phyloP scores from a whole-genome alignment of 2,329 filamentous ascomycete species.

The Diaporthe ilicicola region DNA sequence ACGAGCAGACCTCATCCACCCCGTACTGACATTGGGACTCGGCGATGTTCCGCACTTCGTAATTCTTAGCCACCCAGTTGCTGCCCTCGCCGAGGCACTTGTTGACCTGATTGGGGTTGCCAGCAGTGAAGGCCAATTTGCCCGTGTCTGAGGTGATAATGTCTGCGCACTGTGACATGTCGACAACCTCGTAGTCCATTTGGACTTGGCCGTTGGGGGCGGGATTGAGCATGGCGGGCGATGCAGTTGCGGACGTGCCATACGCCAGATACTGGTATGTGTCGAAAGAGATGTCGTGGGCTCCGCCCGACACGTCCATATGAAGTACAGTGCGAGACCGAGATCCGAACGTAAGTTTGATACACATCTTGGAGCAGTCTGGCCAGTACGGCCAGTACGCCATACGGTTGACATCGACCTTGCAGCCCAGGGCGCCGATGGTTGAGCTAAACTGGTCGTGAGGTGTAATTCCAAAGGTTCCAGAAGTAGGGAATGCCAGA shows the following conservation, averaged over 20 bases:
- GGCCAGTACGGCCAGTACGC: constrained; percentile 66
- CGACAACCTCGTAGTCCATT: constrained; percentile 58
- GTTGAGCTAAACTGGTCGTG: constrained; percentile 66
- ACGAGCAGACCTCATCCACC: constrained; percentile 58
- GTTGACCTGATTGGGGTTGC: constrained; percentile 63
- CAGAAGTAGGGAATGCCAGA: not conserved
- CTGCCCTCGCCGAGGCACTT: constrained; percentile 53
- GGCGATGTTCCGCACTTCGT: constrained; percentile 61
- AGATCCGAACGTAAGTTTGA: constrained; percentile 56
- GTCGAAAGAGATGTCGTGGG: constrained; percentile 68
- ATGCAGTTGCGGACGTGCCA: constrained; percentile 54
- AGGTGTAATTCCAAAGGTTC: constrained; percentile 55
- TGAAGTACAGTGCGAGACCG: constrained; percentile 65
- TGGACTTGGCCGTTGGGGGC: constrained; percentile 57
- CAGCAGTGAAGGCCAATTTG: constrained; percentile 62
- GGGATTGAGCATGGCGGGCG: constrained; percentile 44
- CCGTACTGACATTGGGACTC: constrained; percentile 60
- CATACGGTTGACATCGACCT: constrained; percentile 67
- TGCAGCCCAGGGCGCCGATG: constrained; percentile 67
- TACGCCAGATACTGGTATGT: constrained; percentile 67
- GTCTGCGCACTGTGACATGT: constrained; percentile 56
- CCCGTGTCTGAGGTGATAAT: constrained; percentile 57
- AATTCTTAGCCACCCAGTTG: constrained; percentile 62
- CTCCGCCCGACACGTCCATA: constrained; percentile 64
- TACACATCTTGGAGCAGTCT: constrained; percentile 65